A percentile compares a stretch with the other conserved stretches of the same genome.
These are phyloP conservation scores for Purpureocillium takamizusanense DNA, from an alignment of 2,329 filamentous ascomycete species.

Conservation along the genomic window DNA sequence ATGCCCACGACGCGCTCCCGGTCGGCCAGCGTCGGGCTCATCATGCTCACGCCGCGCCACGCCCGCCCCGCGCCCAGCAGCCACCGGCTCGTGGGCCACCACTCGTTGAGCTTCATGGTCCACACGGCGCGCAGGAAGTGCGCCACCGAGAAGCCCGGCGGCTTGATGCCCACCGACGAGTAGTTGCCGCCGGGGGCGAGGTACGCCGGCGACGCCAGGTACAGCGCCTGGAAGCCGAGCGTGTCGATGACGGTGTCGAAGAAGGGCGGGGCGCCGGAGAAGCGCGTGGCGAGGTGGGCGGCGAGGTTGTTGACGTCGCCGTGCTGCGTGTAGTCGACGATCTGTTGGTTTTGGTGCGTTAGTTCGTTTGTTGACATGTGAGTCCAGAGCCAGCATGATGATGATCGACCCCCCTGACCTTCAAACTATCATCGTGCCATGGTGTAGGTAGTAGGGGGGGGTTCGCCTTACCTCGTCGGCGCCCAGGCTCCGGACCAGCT, in stretches of 20 bases:
- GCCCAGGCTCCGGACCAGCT: constrained; percentile 35
- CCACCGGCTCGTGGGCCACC: constrained; percentile 24
- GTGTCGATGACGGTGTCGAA: constrained; percentile 41
- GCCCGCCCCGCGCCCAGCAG: constrained; percentile 27
- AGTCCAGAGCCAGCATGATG: not conserved
- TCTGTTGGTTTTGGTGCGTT: constrained; percentile 15
- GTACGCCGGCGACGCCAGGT: constrained; percentile 26
- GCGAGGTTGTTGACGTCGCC: constrained; percentile 25
- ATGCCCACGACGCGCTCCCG: constrained; percentile 23
- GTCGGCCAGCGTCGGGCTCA: constrained; percentile 21
- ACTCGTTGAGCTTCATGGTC: constrained; percentile 27
- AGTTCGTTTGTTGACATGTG: too few species aligned
- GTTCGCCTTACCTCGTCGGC: constrained; percentile 32
- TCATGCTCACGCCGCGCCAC: constrained; percentile 24
- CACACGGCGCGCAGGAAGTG: constrained; percentile 19
- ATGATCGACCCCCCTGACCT: not conserved
- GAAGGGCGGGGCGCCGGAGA: constrained; percentile 14
- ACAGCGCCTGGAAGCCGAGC: constrained; percentile 38
- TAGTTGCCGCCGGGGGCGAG: constrained; percentile 28
- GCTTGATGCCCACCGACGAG: constrained; percentile 29
- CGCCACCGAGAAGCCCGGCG: constrained; percentile 20
- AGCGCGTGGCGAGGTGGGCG: constrained; percentile 21
- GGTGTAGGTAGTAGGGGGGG: too few species aligned
- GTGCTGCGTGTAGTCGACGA: constrained; percentile 31
- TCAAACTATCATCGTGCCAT: too few species aligned